Conservation (phyloP, 345 rosid genomes). For the Heritiera littoralis region DNA sequence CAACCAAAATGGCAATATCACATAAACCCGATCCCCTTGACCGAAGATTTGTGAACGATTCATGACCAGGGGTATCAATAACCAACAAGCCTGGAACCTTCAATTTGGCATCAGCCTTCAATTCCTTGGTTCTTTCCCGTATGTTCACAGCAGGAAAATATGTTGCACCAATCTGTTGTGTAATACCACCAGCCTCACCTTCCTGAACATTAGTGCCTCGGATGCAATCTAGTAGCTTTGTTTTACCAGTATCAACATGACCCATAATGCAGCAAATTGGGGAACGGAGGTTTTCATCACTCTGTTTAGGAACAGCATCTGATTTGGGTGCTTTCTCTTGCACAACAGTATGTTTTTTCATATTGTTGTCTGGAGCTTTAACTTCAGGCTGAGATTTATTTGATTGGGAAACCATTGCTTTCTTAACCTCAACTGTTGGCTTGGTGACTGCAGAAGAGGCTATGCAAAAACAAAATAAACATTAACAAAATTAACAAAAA, state of each 20-base stretch:
- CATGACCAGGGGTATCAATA: slow-evolving; percentile 98
- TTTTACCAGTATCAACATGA: slow-evolving; percentile 97
- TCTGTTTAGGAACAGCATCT: slow-evolving; percentile 39
- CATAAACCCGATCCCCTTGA: slow-evolving; percentile 96
- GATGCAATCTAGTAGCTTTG: slow-evolving; percentile 91
- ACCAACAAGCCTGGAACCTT: slow-evolving; percentile 96
- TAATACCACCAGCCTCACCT: slow-evolving; percentile 99
- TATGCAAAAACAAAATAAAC: slow-evolving; percentile 19
- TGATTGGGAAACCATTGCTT: slow-evolving; percentile 29
- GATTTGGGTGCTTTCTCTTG: slow-evolving; percentile 41
- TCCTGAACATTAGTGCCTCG: slow-evolving; percentile 98
- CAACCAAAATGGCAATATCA: slow-evolving; percentile 96
- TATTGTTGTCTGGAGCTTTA: slow-evolving; percentile 35
- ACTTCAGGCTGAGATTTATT: slow-evolving; percentile 36
- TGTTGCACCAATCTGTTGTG: slow-evolving; percentile 99
- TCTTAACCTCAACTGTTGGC: slow-evolving; percentile 29
- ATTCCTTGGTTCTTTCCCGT: slow-evolving; percentile 89
- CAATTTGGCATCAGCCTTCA: slow-evolving; percentile 87
- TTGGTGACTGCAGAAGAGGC: slow-evolving; percentile 37
- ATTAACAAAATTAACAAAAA: slow-evolving; percentile 6
- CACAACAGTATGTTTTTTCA: slow-evolving; percentile 37
- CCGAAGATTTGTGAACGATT: slow-evolving; percentile 82
- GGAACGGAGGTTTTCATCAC: slow-evolving; percentile 71
- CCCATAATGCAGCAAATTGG: slow-evolving; percentile 99
- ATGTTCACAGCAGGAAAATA: slow-evolving; percentile 93